Percentiles rank a stretch among this genome's conserved stretches.
These are phyloP conservation scores for Kregervanrija fluxuum DNA, from an alignment of 805 yeast genomes.

Conservation along the genomic window DNA sequence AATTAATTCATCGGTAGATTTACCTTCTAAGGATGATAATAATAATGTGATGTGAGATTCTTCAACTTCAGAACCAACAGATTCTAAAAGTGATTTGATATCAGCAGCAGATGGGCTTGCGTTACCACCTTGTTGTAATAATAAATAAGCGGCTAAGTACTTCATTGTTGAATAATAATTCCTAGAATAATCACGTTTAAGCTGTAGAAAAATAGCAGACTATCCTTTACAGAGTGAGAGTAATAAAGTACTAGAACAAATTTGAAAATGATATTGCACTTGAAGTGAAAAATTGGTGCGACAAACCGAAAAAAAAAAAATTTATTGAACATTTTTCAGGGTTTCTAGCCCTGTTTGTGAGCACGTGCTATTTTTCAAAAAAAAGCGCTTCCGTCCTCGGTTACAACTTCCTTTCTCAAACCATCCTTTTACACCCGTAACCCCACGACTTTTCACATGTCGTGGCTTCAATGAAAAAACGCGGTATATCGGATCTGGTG, in stretches of 20 bases:
- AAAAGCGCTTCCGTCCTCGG: too few species aligned
- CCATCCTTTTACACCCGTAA: too few species aligned
- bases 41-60: constrained; percentile 77
- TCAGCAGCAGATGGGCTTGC: constrained; percentile 90
- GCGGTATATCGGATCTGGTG: too few species aligned
- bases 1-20: constrained; percentile 81
- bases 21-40: constrained; percentile 86
- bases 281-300: too few species aligned
- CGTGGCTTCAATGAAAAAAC: too few species aligned
- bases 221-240: constrained; percentile 49
- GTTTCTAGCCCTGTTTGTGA: too few species aligned
- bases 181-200: constrained; percentile 74
- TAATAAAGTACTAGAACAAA: neutral
- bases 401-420: too few species aligned
- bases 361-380: too few species aligned
- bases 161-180: constrained; percentile 44
- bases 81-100: constrained; percentile 78
- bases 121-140: constrained; percentile 96
- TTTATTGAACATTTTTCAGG: too few species aligned
- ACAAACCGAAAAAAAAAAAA: too few species aligned
- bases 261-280: too few species aligned
- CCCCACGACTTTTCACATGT: too few species aligned
- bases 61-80: constrained; percentile 96
- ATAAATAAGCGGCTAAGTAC: constrained; percentile 99
- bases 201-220: constrained; percentile 59